Evolutionary conservation across 345 rosid genomes (phyloP).

Genomic region (Acer saccharum): DNA sequence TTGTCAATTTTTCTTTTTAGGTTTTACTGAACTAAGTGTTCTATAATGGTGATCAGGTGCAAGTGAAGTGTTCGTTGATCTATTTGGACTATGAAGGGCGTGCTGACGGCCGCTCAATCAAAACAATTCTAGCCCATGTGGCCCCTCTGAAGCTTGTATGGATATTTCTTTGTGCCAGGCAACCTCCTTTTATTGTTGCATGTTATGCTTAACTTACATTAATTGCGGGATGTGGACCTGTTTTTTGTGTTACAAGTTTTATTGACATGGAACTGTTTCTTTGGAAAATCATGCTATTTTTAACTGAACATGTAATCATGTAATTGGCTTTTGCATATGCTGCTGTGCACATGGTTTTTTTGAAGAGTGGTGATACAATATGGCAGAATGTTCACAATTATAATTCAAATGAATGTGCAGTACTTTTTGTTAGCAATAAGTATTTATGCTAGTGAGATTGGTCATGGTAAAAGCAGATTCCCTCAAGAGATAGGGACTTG

Average conservation of each 20-base stretch:
- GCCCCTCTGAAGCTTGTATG: slow-evolving; percentile 95
- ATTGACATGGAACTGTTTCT: not conserved
- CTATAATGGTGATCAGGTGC: slow-evolving; percentile 59
- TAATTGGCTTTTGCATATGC: slow-evolving; percentile 12
- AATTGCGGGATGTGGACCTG: not conserved
- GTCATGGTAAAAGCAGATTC: slow-evolving; percentile 5
- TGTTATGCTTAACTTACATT: not conserved
- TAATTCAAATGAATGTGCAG: not conserved
- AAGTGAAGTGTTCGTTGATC: slow-evolving; percentile 79
- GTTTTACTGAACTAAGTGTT: slow-evolving; percentile 17
- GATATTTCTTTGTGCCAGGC: slow-evolving; percentile 17
- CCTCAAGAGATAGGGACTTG: not conserved
- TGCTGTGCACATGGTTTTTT: not conserved
- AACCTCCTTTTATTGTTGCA: slow-evolving; percentile 1
- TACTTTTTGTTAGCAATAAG: not conserved
- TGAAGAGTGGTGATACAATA: not conserved
- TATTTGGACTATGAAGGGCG: slow-evolving; percentile 96
- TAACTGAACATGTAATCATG: not conserved
- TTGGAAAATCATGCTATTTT: not conserved
- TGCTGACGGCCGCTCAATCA: slow-evolving; percentile 91
- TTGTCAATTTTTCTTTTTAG: not conserved
- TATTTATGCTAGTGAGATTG: not conserved
- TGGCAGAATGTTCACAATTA: not conserved
- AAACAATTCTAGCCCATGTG: slow-evolving; percentile 90
- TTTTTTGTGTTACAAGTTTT: not conserved